Percentiles rank a stretch among this genome's conserved stretches.
These are phyloP conservation scores for Botrytis aclada DNA, from an alignment of 2,329 filamentous ascomycete species.

Conservation along the genomic window DNA sequence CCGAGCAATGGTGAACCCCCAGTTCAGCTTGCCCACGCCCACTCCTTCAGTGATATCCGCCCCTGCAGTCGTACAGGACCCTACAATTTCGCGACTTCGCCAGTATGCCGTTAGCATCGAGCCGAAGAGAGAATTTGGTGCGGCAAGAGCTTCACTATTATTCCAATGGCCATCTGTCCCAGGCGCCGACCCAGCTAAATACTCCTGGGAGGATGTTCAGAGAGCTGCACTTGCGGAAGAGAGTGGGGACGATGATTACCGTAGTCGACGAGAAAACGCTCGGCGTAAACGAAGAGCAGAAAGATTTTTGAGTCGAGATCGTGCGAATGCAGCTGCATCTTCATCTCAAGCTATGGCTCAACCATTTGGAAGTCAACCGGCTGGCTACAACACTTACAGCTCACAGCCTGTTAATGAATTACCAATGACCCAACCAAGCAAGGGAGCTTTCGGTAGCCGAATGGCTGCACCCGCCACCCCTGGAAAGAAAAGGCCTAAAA, in stretches of 20 bases:
- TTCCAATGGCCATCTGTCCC: slow-evolving; percentile 40
- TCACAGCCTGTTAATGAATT: slow-evolving; percentile 35
- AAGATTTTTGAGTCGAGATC: slow-evolving; percentile 33
- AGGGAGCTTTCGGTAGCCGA: slow-evolving; percentile 48
- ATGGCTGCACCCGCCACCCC: slow-evolving; percentile 37
- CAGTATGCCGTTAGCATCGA: slow-evolving; percentile 38
- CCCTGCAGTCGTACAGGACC: slow-evolving; percentile 34
- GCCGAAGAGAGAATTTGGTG: slow-evolving; percentile 31
- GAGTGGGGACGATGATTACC: slow-evolving; percentile 27
- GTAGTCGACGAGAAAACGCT: slow-evolving; percentile 30
- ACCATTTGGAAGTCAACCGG: slow-evolving; percentile 34
- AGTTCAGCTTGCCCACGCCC: slow-evolving; percentile 27
- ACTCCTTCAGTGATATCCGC: slow-evolving; percentile 32
- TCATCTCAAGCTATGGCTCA: slow-evolving; percentile 45
- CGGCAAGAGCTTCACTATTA: slow-evolving; percentile 33
- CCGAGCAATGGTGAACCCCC: slow-evolving; percentile 15
- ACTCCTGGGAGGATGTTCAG: slow-evolving; percentile 34
- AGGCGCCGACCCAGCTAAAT: slow-evolving; percentile 38
- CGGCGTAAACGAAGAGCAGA: slow-evolving; percentile 35
- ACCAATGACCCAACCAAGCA: slow-evolving; percentile 46
- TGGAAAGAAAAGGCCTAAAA: slow-evolving; percentile 46
- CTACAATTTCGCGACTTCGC: slow-evolving; percentile 38
- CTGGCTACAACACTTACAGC: slow-evolving; percentile 26
- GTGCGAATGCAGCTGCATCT: slow-evolving; percentile 35
- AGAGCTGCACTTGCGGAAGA: slow-evolving; percentile 22